These are phyloP conservation scores for Oryza coarctata DNA, from an alignment of 176 grass and related monocot genomes.

Conservation along the genomic window DNA sequence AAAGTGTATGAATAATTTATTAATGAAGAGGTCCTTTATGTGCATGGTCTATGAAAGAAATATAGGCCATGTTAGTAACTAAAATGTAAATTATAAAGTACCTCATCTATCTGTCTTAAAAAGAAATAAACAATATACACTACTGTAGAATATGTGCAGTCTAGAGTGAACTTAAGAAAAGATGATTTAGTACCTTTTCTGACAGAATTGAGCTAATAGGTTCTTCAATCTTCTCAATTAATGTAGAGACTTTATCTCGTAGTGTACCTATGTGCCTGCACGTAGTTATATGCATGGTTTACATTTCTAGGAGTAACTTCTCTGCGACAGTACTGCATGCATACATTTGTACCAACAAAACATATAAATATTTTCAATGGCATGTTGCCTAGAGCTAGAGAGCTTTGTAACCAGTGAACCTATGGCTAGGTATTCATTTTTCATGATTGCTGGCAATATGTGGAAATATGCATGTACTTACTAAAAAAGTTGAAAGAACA, in stretches of 20 bases:
- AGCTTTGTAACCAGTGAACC: not conserved
- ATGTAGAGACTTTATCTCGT: too few relatives aligned
- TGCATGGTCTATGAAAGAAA: not conserved
- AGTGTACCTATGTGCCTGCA: not conserved
- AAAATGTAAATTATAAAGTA: not conserved
- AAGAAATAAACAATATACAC: not conserved
- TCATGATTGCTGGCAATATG: constrained; percentile 24
- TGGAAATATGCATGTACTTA: not conserved
- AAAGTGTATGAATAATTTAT: not conserved
- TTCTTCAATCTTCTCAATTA: not conserved
- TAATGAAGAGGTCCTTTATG: not conserved
- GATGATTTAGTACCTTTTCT: not conserved
- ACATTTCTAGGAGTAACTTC: not conserved
- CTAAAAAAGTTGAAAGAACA: not conserved
- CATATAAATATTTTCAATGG: constrained; percentile 10
- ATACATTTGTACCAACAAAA: constrained; percentile 12
- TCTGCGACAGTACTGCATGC: not conserved
- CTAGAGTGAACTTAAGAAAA: not conserved
- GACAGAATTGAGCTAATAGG: not conserved
- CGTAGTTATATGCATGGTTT: not conserved
- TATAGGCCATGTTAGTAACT: not conserved
- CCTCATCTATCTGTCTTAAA: not conserved
- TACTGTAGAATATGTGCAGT: not conserved
- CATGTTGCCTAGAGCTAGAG: constrained; percentile 19
- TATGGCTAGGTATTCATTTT: constrained; percentile 27